phyloP scores from a whole-genome alignment of 805 yeast species.

The Saccharomycopsis microspora region DNA sequence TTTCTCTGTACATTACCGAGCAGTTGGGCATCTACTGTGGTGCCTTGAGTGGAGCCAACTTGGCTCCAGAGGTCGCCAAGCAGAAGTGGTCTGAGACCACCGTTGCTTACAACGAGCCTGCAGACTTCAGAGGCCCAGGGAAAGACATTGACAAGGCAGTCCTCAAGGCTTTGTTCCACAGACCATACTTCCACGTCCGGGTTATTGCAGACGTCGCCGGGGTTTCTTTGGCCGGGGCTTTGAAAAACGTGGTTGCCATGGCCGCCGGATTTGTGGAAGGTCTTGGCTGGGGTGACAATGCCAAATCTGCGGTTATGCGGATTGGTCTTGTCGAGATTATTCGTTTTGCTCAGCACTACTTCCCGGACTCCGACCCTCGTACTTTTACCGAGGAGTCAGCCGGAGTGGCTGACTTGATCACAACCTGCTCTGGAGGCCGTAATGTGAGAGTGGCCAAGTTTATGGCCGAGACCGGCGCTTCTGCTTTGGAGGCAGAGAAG shows the following conservation, averaged over 20 bases:
- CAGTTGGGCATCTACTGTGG: conserved; percentile 86
- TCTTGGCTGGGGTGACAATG: conserved; percentile 98
- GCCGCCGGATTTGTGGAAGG: conserved; percentile 98
- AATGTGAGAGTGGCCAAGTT: conserved; percentile 83
- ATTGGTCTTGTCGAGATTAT: conserved; percentile 88
- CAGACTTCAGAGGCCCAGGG: conserved; percentile 56
- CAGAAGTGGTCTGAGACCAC: conserved; percentile 98
- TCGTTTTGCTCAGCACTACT: conserved; percentile 73
- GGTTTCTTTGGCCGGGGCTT: conserved; percentile 92
- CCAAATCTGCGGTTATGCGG: conserved; percentile 95
- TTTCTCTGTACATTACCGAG: conserved; percentile 70
- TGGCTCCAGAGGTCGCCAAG: conserved; percentile 94
- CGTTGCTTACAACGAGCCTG: conserved; percentile 75
- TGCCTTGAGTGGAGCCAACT: conserved; percentile 92
- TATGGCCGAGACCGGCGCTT: conserved; percentile 70
- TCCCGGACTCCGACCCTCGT: conserved; percentile 57
- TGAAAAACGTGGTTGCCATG: conserved; percentile 90
- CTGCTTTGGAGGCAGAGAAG: conserved; percentile 75
- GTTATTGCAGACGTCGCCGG: conserved; percentile 92
- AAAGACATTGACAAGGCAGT: conserved; percentile 60
- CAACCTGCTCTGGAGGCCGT: conserved; percentile 97
- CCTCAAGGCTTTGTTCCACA: conserved; percentile 80
- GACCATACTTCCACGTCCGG: conserved; percentile 95
- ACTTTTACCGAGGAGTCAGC: conserved; percentile 92
- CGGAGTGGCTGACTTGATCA: conserved; percentile 96